These are phyloP conservation scores for Metschnikowia continentalis DNA, from an alignment of 805 yeast genomes.

Conservation along the genomic window DNA sequence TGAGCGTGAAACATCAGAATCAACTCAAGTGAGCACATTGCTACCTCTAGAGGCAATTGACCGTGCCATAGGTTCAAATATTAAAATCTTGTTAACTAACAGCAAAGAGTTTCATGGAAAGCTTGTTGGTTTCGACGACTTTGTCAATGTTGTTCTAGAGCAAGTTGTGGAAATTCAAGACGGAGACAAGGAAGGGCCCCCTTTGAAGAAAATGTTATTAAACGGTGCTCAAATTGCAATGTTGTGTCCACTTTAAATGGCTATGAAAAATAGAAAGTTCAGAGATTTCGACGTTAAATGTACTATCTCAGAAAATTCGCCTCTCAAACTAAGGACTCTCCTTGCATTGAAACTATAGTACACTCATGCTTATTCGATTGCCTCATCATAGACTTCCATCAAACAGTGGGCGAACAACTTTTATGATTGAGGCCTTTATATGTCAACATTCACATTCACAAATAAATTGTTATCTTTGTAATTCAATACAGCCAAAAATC, in stretches of 20 bases:
- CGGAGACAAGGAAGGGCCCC: constrained; percentile 41
- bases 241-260: constrained; percentile 31
- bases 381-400: background rate
- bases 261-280: background rate
- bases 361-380: no score
- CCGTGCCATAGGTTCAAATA: constrained; percentile 73
- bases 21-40: constrained; percentile 16
- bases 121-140: constrained; percentile 90
- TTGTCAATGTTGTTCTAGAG: constrained; percentile 84
- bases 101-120: constrained; percentile 83
- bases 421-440: background rate
- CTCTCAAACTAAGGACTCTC: background rate
- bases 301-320: background rate
- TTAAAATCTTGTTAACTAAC: constrained; percentile 63
- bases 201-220: constrained; percentile 56
- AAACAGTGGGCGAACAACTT: background rate
- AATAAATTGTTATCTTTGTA: background rate
- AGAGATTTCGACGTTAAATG: background rate
- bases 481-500: background rate
- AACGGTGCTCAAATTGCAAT: constrained; percentile 72
- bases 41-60: constrained; percentile 86
- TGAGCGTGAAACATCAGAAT: background rate
- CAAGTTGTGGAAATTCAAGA: constrained; percentile 63
- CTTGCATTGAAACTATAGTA: background rate
- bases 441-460: background rate